Evolutionary conservation across 2,329 filamentous ascomycete species (phyloP).

Genomic region (Cercospora sesami): DNA sequence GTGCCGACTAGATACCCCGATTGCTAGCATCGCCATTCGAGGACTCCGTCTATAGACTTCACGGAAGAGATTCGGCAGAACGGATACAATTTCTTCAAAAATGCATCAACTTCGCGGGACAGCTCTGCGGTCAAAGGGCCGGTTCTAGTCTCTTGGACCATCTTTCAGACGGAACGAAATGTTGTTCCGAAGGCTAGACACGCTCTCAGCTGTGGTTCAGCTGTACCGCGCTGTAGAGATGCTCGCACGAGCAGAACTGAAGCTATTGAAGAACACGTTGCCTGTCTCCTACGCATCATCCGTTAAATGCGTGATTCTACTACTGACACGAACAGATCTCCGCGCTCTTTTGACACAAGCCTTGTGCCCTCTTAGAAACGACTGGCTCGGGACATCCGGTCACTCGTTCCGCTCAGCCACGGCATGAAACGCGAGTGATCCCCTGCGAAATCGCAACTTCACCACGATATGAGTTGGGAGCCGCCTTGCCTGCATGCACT

Average conservation of each 20-base stretch:
- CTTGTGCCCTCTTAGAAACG: not conserved
- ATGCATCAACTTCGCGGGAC: conserved; percentile 2
- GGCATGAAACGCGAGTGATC: not conserved
- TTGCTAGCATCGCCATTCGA: conserved; percentile 8
- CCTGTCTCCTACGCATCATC: no score
- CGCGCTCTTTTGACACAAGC: not conserved
- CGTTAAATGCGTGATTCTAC: not conserved
- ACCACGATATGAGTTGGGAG: not conserved
- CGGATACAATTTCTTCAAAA: not conserved
- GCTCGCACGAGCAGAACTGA: not conserved
- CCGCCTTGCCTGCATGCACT: not conserved
- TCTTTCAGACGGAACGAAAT: not conserved
- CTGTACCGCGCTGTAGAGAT: not conserved
- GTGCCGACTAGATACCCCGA: conserved; percentile 10
- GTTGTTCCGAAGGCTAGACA: not conserved
- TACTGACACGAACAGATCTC: not conserved
- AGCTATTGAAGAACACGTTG: not conserved
- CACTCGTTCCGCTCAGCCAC: not conserved
- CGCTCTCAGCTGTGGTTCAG: not conserved
- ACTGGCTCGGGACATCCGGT: not conserved
- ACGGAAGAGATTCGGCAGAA: conserved; percentile 9
- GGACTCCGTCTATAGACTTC: not conserved
- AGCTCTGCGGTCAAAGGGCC: not conserved
- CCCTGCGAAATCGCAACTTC: not conserved
- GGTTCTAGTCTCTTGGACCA: not conserved